Evolutionary conservation across 2,329 filamentous ascomycete genomes (phyloP).

Genomic region (Talaromyces sp.): DNA sequence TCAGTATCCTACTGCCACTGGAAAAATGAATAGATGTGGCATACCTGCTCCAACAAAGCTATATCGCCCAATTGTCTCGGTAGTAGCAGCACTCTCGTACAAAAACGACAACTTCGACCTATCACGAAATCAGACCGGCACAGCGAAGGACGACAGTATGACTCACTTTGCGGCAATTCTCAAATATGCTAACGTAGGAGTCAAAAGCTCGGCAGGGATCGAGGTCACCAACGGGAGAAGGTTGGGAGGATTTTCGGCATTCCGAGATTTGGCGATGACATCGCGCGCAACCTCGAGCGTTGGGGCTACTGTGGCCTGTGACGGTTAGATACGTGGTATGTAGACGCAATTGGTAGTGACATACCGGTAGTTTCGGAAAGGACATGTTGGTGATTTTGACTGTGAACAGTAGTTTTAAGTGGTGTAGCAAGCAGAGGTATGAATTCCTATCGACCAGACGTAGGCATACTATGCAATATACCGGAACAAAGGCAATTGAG

Average conservation of each 20-base stretch:
- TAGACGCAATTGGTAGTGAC: background rate
- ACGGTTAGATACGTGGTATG: background rate
- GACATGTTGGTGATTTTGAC: conserved; percentile 6
- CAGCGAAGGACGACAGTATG: background rate
- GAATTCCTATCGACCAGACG: background rate
- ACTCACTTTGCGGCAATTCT: conserved; percentile 76
- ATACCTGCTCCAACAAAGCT: conserved; percentile 86
- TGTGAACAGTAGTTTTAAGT: conserved; percentile 7
- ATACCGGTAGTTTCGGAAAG: conserved; percentile 12
- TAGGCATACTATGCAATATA: conserved; percentile 1
- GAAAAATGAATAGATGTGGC: too few relatives aligned
- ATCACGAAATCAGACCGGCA: background rate
- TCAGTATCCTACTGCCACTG: too few relatives aligned
- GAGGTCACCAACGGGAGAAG: conserved; percentile 79
- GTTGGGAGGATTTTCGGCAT: conserved; percentile 63
- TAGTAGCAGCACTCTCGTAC: conserved; percentile 89
- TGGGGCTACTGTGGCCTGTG: conserved; percentile 55
- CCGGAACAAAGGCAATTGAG: background rate
- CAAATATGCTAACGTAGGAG: conserved; percentile 90
- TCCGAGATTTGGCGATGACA: conserved; percentile 53
- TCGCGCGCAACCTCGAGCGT: conserved; percentile 61
- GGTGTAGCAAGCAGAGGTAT: background rate
- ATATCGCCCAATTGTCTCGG: conserved; percentile 89
- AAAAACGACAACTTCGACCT: conserved; percentile 81
- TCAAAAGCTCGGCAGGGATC: conserved; percentile 88